Base-by-base conservation (phyloP, 139 green algal species). In the Spirogloea muscicola region DNA sequence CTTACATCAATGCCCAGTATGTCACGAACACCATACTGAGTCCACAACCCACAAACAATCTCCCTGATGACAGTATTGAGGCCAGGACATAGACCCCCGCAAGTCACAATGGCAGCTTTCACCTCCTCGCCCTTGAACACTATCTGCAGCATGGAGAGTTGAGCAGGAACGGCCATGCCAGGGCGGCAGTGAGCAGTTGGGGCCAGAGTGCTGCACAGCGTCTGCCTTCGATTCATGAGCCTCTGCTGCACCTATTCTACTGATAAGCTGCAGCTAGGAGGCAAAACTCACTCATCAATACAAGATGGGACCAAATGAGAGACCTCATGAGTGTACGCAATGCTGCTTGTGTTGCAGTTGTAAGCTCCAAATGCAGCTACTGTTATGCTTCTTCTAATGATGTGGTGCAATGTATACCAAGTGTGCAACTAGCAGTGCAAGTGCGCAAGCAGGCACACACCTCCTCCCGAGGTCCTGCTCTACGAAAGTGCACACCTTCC, bases 21-120 rank as follows among this genome's bases (percentile, higher is more conserved):
- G 57, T 77, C 63, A 2, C 63, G 60, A 27, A 84, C 81, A n/a
- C 76, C 71, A 51, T 86, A 86, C 48, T 84, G 68, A 16, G 49
- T 21, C 78, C 72, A 80, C 10, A 87, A 63, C 16, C 61, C 72
- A 18, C 34, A 81, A 41, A 87, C 82, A 5, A 87, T 18, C 34
- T 77, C 90, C 66, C 87, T 88, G 31, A 98, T 88, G 10, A 99
- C 94, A 27, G 97, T 93, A 77, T 99, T 99, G 31, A 99, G 87
- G 3, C 94, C 94, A 0, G 94, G 94, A 80, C 94, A 99, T 70
- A 99, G 84, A 0, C 93, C 94, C 6, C 94, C 94, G 78, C 94
- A 98, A 0, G 94, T 99, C 40, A 98, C 94, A 49, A 99, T 93
- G 38, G 88, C 89, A 16, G 89, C 91, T n/a, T 84, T 89, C 0